phyloP scores from a whole-genome alignment of 179 eudicot species.

The Vitellaria paradoxa region DNA sequence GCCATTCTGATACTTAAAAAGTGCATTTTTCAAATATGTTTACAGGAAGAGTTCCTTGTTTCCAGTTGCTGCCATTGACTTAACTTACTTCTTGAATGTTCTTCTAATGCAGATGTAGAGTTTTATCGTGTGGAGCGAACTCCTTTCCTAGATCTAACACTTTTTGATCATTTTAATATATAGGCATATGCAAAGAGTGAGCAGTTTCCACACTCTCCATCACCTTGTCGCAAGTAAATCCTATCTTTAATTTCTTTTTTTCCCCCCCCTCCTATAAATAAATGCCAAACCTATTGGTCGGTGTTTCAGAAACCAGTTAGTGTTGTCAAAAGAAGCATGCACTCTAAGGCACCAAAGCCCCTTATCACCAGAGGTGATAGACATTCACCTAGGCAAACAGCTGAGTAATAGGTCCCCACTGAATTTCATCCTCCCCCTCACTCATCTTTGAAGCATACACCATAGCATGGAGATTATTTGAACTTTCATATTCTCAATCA shows the following conservation, averaged over 20 bases:
- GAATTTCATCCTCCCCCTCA: too few species aligned
- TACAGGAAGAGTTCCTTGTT: neutral
- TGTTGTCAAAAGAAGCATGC: too few species aligned
- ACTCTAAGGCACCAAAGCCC: too few species aligned
- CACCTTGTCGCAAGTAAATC: constrained; percentile 76
- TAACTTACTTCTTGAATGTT: neutral
- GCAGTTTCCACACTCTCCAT: constrained; percentile 84
- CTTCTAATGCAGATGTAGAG: neutral
- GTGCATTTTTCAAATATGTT: neutral
- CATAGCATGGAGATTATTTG: too few species aligned
- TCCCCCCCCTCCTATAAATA: neutral
- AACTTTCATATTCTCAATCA: too few species aligned
- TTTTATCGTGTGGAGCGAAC: neutral
- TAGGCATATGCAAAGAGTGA: constrained; percentile 86
- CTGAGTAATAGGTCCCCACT: too few species aligned
- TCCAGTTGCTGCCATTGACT: neutral
- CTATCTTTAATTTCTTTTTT: neutral
- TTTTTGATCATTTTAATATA: constrained; percentile 6
- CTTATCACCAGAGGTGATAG: too few species aligned
- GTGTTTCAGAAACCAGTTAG: neutral
- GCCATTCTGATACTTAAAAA: neutral
- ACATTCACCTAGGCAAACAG: too few species aligned
- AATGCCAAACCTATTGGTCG: neutral
- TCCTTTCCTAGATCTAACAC: neutral
- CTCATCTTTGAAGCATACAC: too few species aligned